Percentiles rank a stretch among this genome's conserved stretches.
These are phyloP conservation scores for Apiotrichum domesticum DNA, from an alignment of 1,284 basidiomycete species.

Conservation along the genomic window DNA sequence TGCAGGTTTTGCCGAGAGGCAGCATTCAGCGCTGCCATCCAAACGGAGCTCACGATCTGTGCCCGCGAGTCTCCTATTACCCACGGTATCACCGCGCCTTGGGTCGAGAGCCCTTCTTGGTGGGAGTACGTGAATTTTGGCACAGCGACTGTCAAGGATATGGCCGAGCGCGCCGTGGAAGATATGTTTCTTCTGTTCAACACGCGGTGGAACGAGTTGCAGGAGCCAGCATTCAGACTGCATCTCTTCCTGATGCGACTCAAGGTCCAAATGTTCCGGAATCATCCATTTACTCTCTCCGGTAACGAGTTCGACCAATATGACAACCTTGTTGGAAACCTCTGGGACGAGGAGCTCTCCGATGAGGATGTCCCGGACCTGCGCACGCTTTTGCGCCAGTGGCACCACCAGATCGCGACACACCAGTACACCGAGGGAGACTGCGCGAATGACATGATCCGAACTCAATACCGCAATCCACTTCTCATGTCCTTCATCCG, in stretches of 20 bases:
- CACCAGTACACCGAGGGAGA: conserved; percentile 7
- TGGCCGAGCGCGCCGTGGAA: conserved; percentile 20
- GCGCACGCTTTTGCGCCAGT: neutral
- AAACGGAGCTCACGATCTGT: conserved; percentile 10
- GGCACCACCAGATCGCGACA: conserved; percentile 6
- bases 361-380: neutral
- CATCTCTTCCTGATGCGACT: conserved; percentile 8
- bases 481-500: conserved; percentile 8
- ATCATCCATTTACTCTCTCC: neutral
- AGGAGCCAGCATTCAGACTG: conserved; percentile 9
- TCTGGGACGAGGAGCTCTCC: conserved; percentile 7
- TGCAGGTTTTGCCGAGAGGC: conserved; percentile 19
- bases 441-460: conserved; percentile 1
- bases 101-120: neutral
- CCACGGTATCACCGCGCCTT: conserved; percentile 7
- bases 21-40: conserved; percentile 8
- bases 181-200: conserved; percentile 24
- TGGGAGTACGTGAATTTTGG: conserved; percentile 14
- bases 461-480: neutral
- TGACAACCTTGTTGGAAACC: neutral
- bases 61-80: conserved; percentile 9
- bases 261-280: neutral
- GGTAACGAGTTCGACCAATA: neutral
- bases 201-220: conserved; percentile 21
- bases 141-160: conserved; percentile 2